phyloP scores from a whole-genome alignment of 2,329 filamentous ascomycete species.

The Phaeosphaeriaceae sp. region DNA sequence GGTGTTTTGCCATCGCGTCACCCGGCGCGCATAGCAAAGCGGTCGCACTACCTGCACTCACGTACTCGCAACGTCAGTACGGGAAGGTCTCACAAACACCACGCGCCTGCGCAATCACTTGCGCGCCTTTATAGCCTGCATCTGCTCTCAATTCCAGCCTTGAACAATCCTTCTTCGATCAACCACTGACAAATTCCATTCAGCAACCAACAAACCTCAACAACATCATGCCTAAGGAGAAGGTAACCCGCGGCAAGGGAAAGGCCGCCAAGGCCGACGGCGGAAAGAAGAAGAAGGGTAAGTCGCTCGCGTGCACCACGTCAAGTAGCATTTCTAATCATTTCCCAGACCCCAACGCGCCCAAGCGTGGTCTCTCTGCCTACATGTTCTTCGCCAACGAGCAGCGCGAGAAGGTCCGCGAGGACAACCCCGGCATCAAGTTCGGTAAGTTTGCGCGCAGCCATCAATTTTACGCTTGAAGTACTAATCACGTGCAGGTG shows the following conservation, averaged over 20 bases:
- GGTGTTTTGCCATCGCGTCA: constrained; percentile 43
- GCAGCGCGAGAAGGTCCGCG: constrained; percentile 96
- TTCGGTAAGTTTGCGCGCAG: constrained; percentile 70
- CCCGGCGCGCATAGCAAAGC: constrained; percentile 29
- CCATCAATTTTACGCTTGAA: not conserved
- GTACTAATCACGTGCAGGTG: constrained; percentile 62
- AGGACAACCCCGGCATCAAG: constrained; percentile 96
- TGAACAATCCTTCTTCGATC: constrained; percentile 6
- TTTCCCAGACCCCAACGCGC: constrained; percentile 85
- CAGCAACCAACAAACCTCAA: constrained; percentile 11
- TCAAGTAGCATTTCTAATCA: constrained; percentile 13
- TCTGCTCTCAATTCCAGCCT: not conserved
- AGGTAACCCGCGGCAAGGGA: constrained; percentile 66
- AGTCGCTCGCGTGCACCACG: constrained; percentile 21
- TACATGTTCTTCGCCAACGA: constrained; percentile 99
- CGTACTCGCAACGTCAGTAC: constrained; percentile 16
- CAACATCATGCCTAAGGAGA: constrained; percentile 76
- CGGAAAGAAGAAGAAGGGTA: constrained; percentile 78
- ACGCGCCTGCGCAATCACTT: constrained; percentile 7
- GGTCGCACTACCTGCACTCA: constrained; percentile 25
- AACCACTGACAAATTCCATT: constrained; percentile 12
- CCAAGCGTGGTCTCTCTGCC: constrained; percentile 98
- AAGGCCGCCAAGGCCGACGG: constrained; percentile 61
- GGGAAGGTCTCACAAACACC: constrained; percentile 6
- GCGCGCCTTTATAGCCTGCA: not conserved